phyloP scores from a whole-genome alignment of 352 stramenopile genomes.

The Globisporangium polare region DNA sequence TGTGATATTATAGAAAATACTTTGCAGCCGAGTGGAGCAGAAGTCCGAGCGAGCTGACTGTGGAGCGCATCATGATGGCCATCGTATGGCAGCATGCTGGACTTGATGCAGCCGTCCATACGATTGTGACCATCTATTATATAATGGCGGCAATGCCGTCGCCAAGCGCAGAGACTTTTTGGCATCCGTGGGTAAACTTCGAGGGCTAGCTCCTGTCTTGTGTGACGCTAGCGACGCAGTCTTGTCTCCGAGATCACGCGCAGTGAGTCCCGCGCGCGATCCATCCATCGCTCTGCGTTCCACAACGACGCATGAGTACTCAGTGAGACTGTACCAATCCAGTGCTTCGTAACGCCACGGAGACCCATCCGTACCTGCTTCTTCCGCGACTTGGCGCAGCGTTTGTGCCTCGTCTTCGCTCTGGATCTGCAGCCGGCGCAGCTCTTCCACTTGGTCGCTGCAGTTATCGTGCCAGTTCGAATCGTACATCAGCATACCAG shows the following conservation, averaged over 20 bases:
- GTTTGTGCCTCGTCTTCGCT: constrained; percentile 84
- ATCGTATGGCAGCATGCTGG: neutral
- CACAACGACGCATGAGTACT: neutral
- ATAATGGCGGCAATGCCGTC: neutral
- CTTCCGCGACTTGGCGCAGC: constrained; percentile 73
- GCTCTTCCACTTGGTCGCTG: constrained; percentile 77
- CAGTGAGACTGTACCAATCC: neutral
- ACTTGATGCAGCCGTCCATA: neutral
- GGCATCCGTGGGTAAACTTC: neutral
- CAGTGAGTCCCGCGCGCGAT: constrained; percentile 74
- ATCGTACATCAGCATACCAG: neutral
- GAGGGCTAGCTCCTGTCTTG: neutral
- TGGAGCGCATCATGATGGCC: no score
- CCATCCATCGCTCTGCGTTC: constrained; percentile 69
- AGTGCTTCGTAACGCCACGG: neutral
- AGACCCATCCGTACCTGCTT: constrained; percentile 46
- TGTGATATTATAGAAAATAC: no score
- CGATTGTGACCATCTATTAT: neutral
- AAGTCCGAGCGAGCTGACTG: no score
- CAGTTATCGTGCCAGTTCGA: neutral
- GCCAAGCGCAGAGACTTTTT: neutral
- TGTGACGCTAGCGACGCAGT: constrained; percentile 36
- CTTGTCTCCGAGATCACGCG: constrained; percentile 80
- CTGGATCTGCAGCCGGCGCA: constrained; percentile 74
- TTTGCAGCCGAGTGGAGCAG: no score